phyloP scores from a whole-genome alignment of 192 early-diverging fungal genomes.

The Backusella tuberculispora region DNA sequence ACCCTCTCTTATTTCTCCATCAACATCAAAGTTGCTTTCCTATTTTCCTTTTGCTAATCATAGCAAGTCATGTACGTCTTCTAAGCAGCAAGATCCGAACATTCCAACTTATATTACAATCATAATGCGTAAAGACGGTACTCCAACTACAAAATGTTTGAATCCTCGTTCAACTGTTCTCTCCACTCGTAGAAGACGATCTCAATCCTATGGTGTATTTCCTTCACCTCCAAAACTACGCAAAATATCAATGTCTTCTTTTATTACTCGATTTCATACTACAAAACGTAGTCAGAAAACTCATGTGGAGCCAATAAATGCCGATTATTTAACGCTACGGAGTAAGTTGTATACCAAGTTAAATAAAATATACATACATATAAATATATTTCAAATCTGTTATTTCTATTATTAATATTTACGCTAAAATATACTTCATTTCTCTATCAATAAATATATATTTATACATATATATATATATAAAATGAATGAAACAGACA shows the following conservation, averaged over 20 bases:
- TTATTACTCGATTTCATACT: slow-evolving; percentile 12
- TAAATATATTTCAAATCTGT: background rate
- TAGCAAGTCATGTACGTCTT: background rate
- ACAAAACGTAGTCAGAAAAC: background rate
- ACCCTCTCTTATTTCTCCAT: slow-evolving; percentile 8
- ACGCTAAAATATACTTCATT: background rate
- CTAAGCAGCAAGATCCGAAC: background rate
- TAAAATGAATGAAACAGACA: slow-evolving; percentile 9
- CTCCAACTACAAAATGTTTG: slow-evolving; percentile 28
- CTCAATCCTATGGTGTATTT: slow-evolving; percentile 9
- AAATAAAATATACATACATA: background rate
- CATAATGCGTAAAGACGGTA: slow-evolving; percentile 28
- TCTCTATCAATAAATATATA: background rate
- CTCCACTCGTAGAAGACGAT: background rate
- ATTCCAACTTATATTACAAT: slow-evolving; percentile 29
- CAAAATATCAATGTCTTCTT: slow-evolving; percentile 12
- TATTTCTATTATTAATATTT: background rate
- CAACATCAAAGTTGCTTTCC: slow-evolving; percentile 24
- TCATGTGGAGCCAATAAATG: background rate
- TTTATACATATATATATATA: background rate
- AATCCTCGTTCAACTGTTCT: background rate
- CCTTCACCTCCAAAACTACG: slow-evolving; percentile 12
- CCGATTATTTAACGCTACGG: background rate
- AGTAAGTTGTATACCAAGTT: background rate
- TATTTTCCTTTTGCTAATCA: slow-evolving; percentile 21